Conservation (phyloP, 2,329 filamentous ascomycete genomes). For the Albifimbria verrucaria region DNA sequence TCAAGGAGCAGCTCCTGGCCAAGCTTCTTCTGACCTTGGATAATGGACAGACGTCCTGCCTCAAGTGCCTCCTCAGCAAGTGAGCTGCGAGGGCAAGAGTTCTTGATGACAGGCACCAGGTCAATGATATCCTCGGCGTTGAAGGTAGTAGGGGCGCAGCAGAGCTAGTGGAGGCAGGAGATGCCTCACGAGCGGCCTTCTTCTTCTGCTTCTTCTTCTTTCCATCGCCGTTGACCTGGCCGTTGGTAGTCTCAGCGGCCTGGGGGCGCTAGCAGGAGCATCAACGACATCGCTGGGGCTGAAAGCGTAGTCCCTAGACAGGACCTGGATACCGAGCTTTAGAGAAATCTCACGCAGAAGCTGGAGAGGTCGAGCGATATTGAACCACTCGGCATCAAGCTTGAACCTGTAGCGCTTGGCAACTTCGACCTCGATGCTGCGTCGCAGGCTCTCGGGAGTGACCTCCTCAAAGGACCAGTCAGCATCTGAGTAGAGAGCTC, state of each 20-base stretch:
- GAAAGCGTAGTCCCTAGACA: slow-evolving; percentile 58
- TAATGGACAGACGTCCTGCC: slow-evolving; percentile 91
- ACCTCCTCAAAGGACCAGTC: slow-evolving; percentile 79
- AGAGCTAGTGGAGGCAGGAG: slow-evolving; percentile 44
- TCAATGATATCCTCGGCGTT: slow-evolving; percentile 83
- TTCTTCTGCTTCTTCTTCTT: slow-evolving; percentile 66
- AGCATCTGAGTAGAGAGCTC: slow-evolving; percentile 73
- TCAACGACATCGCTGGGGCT: slow-evolving; percentile 16
- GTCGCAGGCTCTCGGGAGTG: slow-evolving; percentile 68
- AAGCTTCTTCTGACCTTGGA: slow-evolving; percentile 91
- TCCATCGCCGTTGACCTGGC: slow-evolving; percentile 39
- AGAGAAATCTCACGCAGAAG: slow-evolving; percentile 84
- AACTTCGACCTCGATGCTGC: slow-evolving; percentile 70
- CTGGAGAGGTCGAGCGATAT: slow-evolving; percentile 69
- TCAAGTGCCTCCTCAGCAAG: slow-evolving; percentile 95
- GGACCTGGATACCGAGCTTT: slow-evolving; percentile 86
- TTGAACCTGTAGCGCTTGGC: slow-evolving; percentile 72
- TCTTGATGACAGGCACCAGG: slow-evolving; percentile 91
- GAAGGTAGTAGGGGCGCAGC: slow-evolving; percentile 52
- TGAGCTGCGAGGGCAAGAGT: slow-evolving; percentile 84
- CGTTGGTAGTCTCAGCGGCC: slow-evolving; percentile 32
- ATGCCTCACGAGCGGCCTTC: slow-evolving; percentile 54
- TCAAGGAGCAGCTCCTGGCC: slow-evolving; percentile 95
- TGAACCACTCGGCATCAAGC: slow-evolving; percentile 65
- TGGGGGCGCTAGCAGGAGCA: slow-evolving; percentile 23